Evolutionary conservation across 1,284 basidiomycete species (phyloP), one percentile per base, ranked within the genome.

Genomic region (Ganoderma sp.): DNA sequence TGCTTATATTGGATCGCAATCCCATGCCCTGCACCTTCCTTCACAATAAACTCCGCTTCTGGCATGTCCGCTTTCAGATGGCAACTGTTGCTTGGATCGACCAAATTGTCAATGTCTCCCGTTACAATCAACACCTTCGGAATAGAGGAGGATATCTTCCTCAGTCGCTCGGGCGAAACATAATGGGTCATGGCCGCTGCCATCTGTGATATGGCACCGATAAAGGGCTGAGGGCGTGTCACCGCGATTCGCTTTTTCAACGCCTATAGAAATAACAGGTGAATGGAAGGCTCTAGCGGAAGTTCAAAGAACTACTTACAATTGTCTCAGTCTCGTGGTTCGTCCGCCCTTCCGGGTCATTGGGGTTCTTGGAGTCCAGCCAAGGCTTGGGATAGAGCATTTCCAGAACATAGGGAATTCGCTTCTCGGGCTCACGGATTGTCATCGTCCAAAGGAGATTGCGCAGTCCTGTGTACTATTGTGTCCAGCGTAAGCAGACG

Each of bases 121-220:
- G 89, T 92, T 19, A 95, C 75, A 69, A 96, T 90, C 15, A 85
- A 71, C 3, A 95, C 85, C 71, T 87, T 87, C 12, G 87, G 84
- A 17, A 96, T 84, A 3, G 80, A 80, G 0, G 77, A 75, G 2
- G 89, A 86, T 59, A 96, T 88, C 43, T 75, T 75, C 6, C 78
- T 77, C 15, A 95, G 84, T 1, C 87, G 84, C 0, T 83, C 83
- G 0, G 85, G 80, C 2, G 84, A 78, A 64, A 96, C 88, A 65
- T 85, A 76, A 76, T 96, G 95, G 0, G 90, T 91, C 3, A 93
- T 69, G 0, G 79, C 91, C 0, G 95, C 93, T 6, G 80, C 83
- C 85, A 94, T 90, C 77, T 96, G 94, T 2, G 90, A 92, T 2
- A 96, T 69, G 22, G 87, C 81, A 0, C 94, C 94, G 15, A 87